Conservation (phyloP, 176 grass and related monocot species). For the Aechmea fasciata region DNA sequence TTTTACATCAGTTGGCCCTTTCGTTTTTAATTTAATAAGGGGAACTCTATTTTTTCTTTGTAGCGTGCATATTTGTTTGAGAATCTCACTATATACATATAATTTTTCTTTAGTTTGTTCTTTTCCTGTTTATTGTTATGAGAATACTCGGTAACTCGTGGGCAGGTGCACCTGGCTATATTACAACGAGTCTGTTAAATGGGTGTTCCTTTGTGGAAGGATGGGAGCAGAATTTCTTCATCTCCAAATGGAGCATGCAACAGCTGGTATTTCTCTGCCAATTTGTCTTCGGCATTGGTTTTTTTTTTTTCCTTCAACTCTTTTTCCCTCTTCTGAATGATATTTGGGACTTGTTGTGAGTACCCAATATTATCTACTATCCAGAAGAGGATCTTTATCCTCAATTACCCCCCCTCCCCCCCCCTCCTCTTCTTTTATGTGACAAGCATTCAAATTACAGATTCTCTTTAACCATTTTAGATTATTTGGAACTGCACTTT, state of each 20-base stretch:
- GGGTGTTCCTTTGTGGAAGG: conserved; percentile 97
- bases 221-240: conserved; percentile 88
- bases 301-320: background rate
- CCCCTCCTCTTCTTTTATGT: no score
- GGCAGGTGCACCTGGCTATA: conserved; percentile 93
- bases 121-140: background rate
- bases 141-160: conserved; percentile 19
- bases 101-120: background rate
- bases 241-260: conserved; percentile 96
- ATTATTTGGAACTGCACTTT: background rate
- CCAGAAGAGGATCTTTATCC: no score
- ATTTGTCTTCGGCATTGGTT: background rate
- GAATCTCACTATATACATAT: background rate
- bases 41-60: no score
- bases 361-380: no score
- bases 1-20: background rate
- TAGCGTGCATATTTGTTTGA: no score
- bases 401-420: no score
- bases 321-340: background rate
- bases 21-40: background rate
- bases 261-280: conserved; percentile 57
- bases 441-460: no score
- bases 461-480: background rate
- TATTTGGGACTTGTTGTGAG: background rate
- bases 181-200: conserved; percentile 80